These are phyloP conservation scores for Pseudotsuga menziesii DNA, from an alignment of 75 land plant genomes.

Conservation along the genomic window DNA sequence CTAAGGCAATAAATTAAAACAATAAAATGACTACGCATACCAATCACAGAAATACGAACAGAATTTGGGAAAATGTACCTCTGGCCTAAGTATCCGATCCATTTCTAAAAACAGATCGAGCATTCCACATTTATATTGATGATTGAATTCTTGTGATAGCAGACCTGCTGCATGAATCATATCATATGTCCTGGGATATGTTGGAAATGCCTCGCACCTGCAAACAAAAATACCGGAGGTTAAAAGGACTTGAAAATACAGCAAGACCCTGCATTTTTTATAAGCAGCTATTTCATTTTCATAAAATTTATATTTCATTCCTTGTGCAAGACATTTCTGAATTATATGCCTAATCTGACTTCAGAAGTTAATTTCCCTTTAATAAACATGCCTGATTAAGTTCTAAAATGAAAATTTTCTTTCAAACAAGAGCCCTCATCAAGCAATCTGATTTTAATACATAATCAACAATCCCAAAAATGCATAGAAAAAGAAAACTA, in stretches of 20 bases:
- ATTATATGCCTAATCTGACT: background rate
- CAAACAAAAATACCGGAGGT: background rate
- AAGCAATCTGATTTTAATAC: background rate
- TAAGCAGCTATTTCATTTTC: background rate
- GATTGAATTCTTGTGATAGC: slow-evolving; percentile 42
- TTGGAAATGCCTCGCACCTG: slow-evolving; percentile 98
- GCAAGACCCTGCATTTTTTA: background rate
- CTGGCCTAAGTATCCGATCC: slow-evolving; percentile 84
- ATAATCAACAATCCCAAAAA: background rate
- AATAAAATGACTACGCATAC: background rate
- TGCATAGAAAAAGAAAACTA: background rate
- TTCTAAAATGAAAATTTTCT: background rate
- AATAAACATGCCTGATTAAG: background rate
- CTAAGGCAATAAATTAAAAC: background rate
- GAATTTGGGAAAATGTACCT: slow-evolving; percentile 38
- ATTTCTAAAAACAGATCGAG: slow-evolving; percentile 62
- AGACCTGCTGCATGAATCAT: slow-evolving; percentile 77
- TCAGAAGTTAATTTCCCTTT: background rate
- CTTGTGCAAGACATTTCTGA: background rate
- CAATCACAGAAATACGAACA: slow-evolving; percentile 13
- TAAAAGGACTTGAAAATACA: too few relatives aligned
- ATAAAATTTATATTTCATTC: background rate
- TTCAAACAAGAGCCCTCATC: background rate
- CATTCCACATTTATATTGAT: slow-evolving; percentile 44
- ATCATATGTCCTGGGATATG: slow-evolving; percentile 96